These are phyloP conservation scores for Starmerella kuoi DNA, from an alignment of 805 yeast genomes.

Conservation along the genomic window DNA sequence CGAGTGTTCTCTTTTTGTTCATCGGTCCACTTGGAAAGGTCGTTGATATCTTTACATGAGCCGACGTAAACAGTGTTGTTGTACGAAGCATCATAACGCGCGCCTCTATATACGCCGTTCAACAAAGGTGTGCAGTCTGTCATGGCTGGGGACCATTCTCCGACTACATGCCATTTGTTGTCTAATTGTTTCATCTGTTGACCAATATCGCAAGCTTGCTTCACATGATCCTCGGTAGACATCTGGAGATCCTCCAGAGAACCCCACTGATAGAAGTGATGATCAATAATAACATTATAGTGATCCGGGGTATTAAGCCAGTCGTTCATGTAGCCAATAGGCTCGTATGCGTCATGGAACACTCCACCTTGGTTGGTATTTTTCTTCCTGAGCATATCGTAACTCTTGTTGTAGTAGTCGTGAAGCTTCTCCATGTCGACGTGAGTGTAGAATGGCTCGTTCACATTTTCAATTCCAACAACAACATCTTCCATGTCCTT, in stretches of 20 bases:
- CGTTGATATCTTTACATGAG: constrained; percentile 44
- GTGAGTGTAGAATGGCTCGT: constrained; percentile 77
- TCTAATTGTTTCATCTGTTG: constrained; percentile 34
- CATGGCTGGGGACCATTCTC: constrained; percentile 87
- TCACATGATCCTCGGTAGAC: constrained; percentile 49
- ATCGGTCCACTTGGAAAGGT: constrained; percentile 43
- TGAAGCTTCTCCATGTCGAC: constrained; percentile 48
- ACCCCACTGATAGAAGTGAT: constrained; percentile 86
- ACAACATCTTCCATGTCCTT: constrained; percentile 55
- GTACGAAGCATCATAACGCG: constrained; percentile 62
- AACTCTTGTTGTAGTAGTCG: constrained; percentile 51
- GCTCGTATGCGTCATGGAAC: constrained; percentile 74
- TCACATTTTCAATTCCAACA: constrained; percentile 70
- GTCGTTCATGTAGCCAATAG: constrained; percentile 41
- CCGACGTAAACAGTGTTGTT: constrained; percentile 40
- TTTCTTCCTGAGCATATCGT: constrained; percentile 46
- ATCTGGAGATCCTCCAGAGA: constrained; percentile 47
- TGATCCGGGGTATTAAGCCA: constrained; percentile 27
- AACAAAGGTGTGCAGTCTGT: constrained; percentile 86
- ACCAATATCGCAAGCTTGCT: constrained; percentile 43
- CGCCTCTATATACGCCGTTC: constrained; percentile 74
- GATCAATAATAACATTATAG: constrained; percentile 70
- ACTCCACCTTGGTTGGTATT: constrained; percentile 40
- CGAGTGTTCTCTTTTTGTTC: constrained; percentile 48
- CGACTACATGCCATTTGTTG: constrained; percentile 62